Evolutionary conservation across 192 early-diverging fungal genomes (phyloP).

Genomic region (Diversispora eburnea): DNA sequence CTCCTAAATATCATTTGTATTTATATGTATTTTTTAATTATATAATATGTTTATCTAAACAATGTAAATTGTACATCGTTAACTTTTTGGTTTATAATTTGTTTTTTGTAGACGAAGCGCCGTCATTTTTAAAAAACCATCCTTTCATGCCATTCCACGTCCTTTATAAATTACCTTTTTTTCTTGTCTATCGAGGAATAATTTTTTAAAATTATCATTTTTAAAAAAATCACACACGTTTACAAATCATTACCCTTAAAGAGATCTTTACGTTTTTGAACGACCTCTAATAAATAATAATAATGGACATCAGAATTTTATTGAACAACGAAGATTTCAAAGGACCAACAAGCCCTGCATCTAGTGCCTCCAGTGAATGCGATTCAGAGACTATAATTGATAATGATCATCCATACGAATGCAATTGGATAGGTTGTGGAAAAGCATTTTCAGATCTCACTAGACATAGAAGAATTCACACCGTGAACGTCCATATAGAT

Average conservation of each 20-base stretch:
- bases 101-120: too few relatives aligned
- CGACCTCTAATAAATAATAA: not conserved
- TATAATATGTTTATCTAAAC: not conserved
- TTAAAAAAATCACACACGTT: too few relatives aligned
- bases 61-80: too few relatives aligned
- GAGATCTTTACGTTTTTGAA: not conserved
- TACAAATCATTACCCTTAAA: not conserved
- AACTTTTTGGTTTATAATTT: too few relatives aligned
- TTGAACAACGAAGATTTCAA: conserved; percentile 9
- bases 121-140: too few relatives aligned
- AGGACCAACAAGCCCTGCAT: conserved; percentile 1
- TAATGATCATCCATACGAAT: conserved; percentile 41
- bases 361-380: not conserved
- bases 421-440: conserved; percentile 43
- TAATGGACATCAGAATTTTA: conserved; percentile 6
- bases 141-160: too few relatives aligned
- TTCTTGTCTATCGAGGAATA: too few relatives aligned
- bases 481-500: conserved; percentile 51
- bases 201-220: too few relatives aligned
- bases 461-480: conserved; percentile 56
- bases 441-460: conserved; percentile 56
- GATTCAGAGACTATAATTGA: conserved; percentile 11
- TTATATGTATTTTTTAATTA: not conserved
- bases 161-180: too few relatives aligned
- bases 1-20: not conserved